These are phyloP conservation scores for Fusarium penzigii DNA, from an alignment of 2,329 filamentous ascomycete species.

Conservation along the genomic window DNA sequence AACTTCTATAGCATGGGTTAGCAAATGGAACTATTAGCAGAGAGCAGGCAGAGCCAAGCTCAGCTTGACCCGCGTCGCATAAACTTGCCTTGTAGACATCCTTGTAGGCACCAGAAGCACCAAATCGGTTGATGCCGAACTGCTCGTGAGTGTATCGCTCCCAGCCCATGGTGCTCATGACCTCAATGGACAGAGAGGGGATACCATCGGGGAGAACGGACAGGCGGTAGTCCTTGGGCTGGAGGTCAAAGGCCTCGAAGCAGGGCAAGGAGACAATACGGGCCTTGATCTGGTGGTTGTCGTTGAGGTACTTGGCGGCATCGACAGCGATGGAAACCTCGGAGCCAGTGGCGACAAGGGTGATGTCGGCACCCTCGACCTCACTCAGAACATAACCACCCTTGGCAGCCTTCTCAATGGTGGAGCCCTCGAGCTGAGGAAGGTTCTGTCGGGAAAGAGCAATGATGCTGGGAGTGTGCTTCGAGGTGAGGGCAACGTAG, in stretches of 20 bases:
- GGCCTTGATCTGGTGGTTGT: slow-evolving; percentile 83
- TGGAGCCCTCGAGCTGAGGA: slow-evolving; percentile 93
- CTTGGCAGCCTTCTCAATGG: slow-evolving; percentile 86
- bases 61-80: slow-evolving; percentile 3
- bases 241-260: slow-evolving; percentile 93
- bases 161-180: slow-evolving; percentile 97
- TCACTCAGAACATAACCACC: slow-evolving; percentile 93
- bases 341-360: slow-evolving; percentile 91
- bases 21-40: slow-evolving; percentile 12
- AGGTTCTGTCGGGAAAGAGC: slow-evolving; percentile 98
- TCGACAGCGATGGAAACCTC: slow-evolving; percentile 95
- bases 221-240: slow-evolving; percentile 93
- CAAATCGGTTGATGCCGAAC: slow-evolving; percentile 98
- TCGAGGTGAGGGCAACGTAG: slow-evolving; percentile 89
- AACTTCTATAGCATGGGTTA: slow-evolving; percentile 74
- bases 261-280: slow-evolving; percentile 96
- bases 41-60: slow-evolving; percentile 1
- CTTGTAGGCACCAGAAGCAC: slow-evolving; percentile 96
- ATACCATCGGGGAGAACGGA: slow-evolving; percentile 92
- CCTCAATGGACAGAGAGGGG: slow-evolving; percentile 90
- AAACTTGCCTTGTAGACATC: slow-evolving; percentile 84
- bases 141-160: slow-evolving; percentile 99
- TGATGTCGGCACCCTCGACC: slow-evolving; percentile 79
- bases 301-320: slow-evolving; percentile 85
- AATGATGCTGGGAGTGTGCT: slow-evolving; percentile 88